Base-by-base conservation (phyloP, 805 yeast genomes). In the Hanseniaspora mollemarum region DNA sequence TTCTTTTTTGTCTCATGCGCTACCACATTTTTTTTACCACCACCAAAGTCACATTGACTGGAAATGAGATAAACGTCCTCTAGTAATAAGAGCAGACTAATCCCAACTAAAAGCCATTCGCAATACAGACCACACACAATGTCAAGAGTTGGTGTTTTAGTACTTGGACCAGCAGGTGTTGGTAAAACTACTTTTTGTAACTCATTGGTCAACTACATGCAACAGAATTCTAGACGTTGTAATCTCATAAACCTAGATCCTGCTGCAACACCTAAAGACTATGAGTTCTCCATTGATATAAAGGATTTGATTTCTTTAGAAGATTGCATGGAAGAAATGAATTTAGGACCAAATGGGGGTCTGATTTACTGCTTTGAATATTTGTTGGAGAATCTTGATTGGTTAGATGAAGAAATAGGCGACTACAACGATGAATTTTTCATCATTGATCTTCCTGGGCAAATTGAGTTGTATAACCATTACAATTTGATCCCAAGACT, bases 371-470 rank as follows among this genome's bases (percentile, higher is more conserved):
- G 97, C 62, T 90, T 92, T 63, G 97, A 92, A 67, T 86, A 88
- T 61, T 70, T 92, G 31, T 65, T 92, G 61, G 78, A 88, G 40
- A 92, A 92, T 61, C 63, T 92, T 54, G 99, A 92, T 68, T 92
- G 99, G 99, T 68, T 92, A 29, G 98, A 90, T 59, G 96, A 90
- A 59, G 95, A 90, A 62, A 83, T 92, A 53, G 98, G 98, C 16
- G 97, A 92, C 55, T 92, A 72, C 62, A 88, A 84, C 58, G 97
- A 92, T 61, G 98, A 92, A 60, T 90, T 86, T 60, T 71, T 90
- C 57, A 87, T 90, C 26, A 87, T 90, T 64, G 97, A 90, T 63
- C 88, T 96, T 66, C 97, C 97, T 0, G 97, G 97, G 0, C 97
- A 90, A 63, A 88, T 90, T 54, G 98, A 90, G 65, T 71, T 90